phyloP scores from a whole-genome alignment of 805 yeast genomes.

The Komagataella mondaviorum region DNA sequence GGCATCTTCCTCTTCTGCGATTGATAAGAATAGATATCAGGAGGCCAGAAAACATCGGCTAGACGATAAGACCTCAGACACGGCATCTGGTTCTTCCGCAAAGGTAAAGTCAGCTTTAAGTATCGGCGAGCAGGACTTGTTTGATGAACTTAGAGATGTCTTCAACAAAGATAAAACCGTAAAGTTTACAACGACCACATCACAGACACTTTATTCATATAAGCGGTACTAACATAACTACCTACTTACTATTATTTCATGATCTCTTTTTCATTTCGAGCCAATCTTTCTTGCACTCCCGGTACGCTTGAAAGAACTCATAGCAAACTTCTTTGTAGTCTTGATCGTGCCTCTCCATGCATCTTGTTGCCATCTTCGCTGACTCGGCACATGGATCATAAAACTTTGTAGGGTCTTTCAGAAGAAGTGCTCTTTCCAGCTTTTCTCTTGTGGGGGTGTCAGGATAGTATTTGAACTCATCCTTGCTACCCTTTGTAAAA shows the following conservation, averaged over 20 bases:
- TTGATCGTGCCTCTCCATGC: slow-evolving; percentile 68
- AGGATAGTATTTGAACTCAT: slow-evolving; percentile 61
- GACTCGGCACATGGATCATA: slow-evolving; percentile 92
- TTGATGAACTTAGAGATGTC: not conserved
- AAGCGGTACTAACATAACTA: not conserved
- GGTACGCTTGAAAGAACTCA: slow-evolving; percentile 84
- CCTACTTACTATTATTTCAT: not conserved
- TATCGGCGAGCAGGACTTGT: not conserved
- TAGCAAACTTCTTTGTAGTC: slow-evolving; percentile 51
- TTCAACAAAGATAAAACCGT: not conserved
- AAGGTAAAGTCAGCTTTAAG: not conserved
- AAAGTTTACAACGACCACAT: not conserved
- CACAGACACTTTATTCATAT: not conserved
- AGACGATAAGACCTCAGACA: not conserved
- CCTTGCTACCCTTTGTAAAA: slow-evolving; percentile 36
- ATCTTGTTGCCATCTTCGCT: slow-evolving; percentile 73
- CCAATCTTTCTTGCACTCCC: slow-evolving; percentile 84
- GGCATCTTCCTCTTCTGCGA: not conserved
- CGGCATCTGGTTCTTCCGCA: not conserved
- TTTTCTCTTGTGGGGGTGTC: slow-evolving; percentile 70
- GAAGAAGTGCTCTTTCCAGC: slow-evolving; percentile 55
- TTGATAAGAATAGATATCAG: not conserved
- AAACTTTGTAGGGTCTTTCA: slow-evolving; percentile 70
- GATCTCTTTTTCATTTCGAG: slow-evolving; percentile 10
- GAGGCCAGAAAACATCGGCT: not conserved